These are phyloP conservation scores for Phoenix roebelenii DNA, from an alignment of 176 grass and related monocot genomes.

Conservation along the genomic window DNA sequence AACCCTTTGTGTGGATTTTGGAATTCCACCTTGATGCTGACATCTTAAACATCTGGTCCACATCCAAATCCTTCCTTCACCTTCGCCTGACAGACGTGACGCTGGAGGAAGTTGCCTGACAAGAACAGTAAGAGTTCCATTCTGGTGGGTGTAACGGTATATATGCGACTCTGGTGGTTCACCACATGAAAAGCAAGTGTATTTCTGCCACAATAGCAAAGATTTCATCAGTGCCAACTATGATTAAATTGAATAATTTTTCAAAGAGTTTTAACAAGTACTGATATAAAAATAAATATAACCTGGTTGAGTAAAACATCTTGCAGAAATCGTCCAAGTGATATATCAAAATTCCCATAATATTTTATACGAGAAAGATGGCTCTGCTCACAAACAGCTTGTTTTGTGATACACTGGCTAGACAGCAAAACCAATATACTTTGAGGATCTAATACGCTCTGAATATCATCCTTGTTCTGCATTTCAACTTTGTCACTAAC, in stretches of 20 bases:
- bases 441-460: constrained; percentile 44
- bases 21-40: constrained; percentile 39
- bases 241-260: background rate
- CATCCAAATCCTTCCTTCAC: constrained; percentile 87
- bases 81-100: constrained; percentile 46
- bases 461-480: constrained; percentile 3
- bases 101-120: constrained; percentile 41
- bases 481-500: background rate
- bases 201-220: constrained; percentile 39
- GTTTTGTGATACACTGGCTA: constrained; percentile 62
- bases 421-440: constrained; percentile 80
- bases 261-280: background rate
- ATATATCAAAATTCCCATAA: constrained; percentile 71
- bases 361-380: constrained; percentile 73
- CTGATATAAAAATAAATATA: constrained; percentile 11
- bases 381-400: constrained; percentile 48
- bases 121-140: constrained; percentile 68
- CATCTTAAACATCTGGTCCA: constrained; percentile 89
- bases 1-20: constrained; percentile 46
- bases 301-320: constrained; percentile 66
- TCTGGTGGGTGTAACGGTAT: constrained; percentile 74
- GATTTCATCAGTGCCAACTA: constrained; percentile 22
- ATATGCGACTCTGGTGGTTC: constrained; percentile 72
- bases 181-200: constrained; percentile 64
- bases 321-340: constrained; percentile 67